These are phyloP conservation scores for Thraustochytrium sp. DNA, from an alignment of 352 stramenopile species.

Conservation along the genomic window DNA sequence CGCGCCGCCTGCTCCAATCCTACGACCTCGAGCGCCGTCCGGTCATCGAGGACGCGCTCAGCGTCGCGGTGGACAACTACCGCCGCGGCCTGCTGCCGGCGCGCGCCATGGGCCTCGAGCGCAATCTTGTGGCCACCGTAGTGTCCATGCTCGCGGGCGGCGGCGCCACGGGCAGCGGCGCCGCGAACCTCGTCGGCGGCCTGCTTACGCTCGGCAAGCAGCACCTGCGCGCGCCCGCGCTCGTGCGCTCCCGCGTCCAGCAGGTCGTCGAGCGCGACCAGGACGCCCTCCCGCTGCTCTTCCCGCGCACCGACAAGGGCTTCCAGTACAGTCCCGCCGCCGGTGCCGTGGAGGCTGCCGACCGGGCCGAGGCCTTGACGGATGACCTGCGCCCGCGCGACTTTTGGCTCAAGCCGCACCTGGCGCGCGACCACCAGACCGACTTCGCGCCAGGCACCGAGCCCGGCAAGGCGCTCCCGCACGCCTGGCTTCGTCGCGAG, in stretches of 20 bases:
- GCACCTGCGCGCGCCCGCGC: neutral
- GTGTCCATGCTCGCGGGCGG: neutral
- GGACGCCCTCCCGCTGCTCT: conserved; percentile 25
- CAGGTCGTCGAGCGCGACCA: neutral
- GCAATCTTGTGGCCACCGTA: neutral
- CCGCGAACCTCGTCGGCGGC: neutral
- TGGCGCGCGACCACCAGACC: neutral
- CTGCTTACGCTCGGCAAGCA: conserved; percentile 20
- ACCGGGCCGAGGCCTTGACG: neutral
- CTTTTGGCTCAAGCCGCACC: conserved; percentile 10
- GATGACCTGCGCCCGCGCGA: neutral
- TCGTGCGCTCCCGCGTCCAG: neutral
- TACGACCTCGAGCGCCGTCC: conserved; percentile 72
- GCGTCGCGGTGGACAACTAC: conserved; percentile 73
- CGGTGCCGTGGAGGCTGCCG: neutral
- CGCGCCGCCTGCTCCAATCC: conserved; percentile 57
- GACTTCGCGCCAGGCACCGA: neutral
- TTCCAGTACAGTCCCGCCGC: neutral
- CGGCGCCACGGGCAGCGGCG: neutral
- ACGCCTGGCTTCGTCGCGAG: neutral
- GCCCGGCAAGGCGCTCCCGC: neutral
- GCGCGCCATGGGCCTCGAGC: conserved; percentile 22
- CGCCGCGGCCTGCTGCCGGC: conserved; percentile 65
- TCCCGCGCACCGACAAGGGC: conserved; percentile 28
- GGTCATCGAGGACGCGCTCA: conserved; percentile 66